phyloP scores from a whole-genome alignment of 371 early-diverging fungal genomes.

The Mucor saturninus region DNA sequence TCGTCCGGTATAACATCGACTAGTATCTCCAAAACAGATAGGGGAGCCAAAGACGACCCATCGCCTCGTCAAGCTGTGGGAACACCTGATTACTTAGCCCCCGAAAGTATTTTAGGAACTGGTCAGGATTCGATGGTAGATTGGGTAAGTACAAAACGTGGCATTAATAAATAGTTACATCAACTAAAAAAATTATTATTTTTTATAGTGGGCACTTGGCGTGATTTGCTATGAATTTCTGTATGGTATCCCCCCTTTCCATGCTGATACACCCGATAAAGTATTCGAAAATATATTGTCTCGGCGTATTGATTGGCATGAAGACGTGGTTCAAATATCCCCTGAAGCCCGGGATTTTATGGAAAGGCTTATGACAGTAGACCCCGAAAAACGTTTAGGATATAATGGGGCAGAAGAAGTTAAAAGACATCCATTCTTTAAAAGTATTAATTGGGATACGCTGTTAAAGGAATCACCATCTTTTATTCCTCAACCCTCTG shows the following conservation, averaged over 20 bases:
- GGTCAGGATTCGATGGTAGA: slow-evolving; percentile 89
- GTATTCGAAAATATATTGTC: slow-evolving; percentile 89
- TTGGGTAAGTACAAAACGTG: slow-evolving; percentile 67
- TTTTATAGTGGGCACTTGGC: slow-evolving; percentile 84
- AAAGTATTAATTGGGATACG: slow-evolving; percentile 69
- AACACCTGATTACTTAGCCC: slow-evolving; percentile 97
- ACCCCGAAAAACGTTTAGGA: slow-evolving; percentile 82
- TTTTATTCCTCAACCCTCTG: slow-evolving; percentile 84
- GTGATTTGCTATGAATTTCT: slow-evolving; percentile 91
- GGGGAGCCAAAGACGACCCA: neutral
- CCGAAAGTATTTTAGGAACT: slow-evolving; percentile 89
- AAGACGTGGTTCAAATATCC: slow-evolving; percentile 70
- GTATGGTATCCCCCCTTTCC: slow-evolving; percentile 87
- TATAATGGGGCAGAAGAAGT: slow-evolving; percentile 69
- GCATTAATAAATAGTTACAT: neutral
- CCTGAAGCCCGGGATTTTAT: slow-evolving; percentile 89
- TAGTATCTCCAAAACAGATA: slow-evolving; percentile 5
- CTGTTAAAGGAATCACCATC: slow-evolving; percentile 72
- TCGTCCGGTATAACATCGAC: slow-evolving; percentile 14
- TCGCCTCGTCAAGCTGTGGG: slow-evolving; percentile 66
- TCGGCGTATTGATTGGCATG: slow-evolving; percentile 75
- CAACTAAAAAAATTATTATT: neutral
- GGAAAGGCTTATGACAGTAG: slow-evolving; percentile 75
- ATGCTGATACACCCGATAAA: slow-evolving; percentile 78
- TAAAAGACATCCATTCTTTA: slow-evolving; percentile 72